These are phyloP conservation scores for Vicia villosa DNA, from an alignment of 306 rosid species.

Conservation along the genomic window DNA sequence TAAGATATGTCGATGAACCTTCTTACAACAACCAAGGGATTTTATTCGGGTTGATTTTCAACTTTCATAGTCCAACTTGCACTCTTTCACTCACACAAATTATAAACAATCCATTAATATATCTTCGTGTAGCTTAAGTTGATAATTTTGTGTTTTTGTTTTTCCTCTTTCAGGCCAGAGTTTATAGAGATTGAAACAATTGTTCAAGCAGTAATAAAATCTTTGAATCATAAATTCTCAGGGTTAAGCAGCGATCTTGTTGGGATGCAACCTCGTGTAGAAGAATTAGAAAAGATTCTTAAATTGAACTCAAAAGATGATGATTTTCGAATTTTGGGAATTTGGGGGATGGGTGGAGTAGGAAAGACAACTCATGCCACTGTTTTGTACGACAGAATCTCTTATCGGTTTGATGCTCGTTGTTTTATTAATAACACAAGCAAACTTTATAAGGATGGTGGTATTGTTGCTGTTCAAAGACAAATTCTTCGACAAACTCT, in stretches of 20 bases:
- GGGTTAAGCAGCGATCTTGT: conserved; percentile 11
- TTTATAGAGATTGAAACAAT: background rate
- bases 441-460: conserved; percentile 9
- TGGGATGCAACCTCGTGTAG: conserved; percentile 34
- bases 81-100: no score
- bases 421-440: conserved; percentile 27
- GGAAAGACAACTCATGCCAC: conserved; percentile 37
- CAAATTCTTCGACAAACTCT: conserved; percentile 23
- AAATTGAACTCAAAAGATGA: background rate
- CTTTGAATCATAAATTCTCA: conserved; percentile 23
- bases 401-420: conserved; percentile 19
- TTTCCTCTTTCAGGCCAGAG: conserved; percentile 19
- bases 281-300: conserved; percentile 6
- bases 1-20: no score
- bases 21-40: no score
- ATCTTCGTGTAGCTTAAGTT: no score
- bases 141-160: background rate
- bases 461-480: background rate
- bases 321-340: conserved; percentile 6
- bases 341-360: conserved; percentile 40
- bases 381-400: conserved; percentile 25
- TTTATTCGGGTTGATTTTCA: no score
- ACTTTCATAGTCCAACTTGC: no score
- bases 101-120: no score
- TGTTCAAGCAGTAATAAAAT: conserved; percentile 6